Evolutionary conservation across 1,284 basidiomycete species (phyloP).

Genomic region (Amylostereum chailletii): DNA sequence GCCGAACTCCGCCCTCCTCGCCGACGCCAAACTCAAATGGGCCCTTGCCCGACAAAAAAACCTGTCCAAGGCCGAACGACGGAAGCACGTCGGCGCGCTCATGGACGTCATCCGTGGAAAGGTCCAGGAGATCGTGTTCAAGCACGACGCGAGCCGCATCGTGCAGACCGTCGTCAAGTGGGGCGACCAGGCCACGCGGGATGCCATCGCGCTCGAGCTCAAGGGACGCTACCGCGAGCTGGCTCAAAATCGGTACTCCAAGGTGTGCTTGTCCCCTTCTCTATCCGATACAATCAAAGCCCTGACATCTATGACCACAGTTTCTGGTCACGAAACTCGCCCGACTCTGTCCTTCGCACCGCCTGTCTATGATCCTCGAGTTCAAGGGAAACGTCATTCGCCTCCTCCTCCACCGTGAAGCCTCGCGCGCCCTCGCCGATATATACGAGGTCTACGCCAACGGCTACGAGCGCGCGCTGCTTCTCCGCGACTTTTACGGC

Average conservation of each 20-base stretch:
- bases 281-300: not conserved
- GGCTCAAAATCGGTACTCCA: constrained; percentile 83
- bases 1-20: constrained; percentile 67
- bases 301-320: constrained; percentile 26
- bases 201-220: constrained; percentile 74
- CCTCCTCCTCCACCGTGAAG: constrained; percentile 76
- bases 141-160: constrained; percentile 85
- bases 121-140: constrained; percentile 78
- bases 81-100: constrained; percentile 62
- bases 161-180: constrained; percentile 83
- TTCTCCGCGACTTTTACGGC: constrained; percentile 83
- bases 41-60: constrained; percentile 72
- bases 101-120: constrained; percentile 71
- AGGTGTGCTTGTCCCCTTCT: constrained; percentile 35
- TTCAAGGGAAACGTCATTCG: constrained; percentile 68
- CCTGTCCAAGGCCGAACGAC: constrained; percentile 62
- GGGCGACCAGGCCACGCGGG: constrained; percentile 69
- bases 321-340: constrained; percentile 83
- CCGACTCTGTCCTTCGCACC: constrained; percentile 66
- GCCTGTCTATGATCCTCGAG: constrained; percentile 64
- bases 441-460: constrained; percentile 82
- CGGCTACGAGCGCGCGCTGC: constrained; percentile 69
- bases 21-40: constrained; percentile 75
- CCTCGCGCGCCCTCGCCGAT: constrained; percentile 75
- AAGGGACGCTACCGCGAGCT: constrained; percentile 72